Evolutionary conservation across 306 rosid species (phyloP).

Genomic region (Morella rubra): DNA sequence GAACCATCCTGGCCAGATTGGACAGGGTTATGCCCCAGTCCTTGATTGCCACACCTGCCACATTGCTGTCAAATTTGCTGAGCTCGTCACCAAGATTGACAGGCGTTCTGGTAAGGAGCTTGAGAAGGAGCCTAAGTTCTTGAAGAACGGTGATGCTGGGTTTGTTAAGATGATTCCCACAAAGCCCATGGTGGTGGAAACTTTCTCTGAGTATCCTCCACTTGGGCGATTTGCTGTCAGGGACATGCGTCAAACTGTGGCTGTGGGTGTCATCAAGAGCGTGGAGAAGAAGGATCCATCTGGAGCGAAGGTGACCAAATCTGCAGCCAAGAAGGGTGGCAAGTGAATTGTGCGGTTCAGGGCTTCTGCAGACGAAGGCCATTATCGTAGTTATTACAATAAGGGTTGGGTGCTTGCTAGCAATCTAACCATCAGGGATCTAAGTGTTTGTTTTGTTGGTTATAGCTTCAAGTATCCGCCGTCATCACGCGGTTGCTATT

Average conservation of each 20-base stretch:
- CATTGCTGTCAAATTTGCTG: slow-evolving; percentile 82
- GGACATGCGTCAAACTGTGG: slow-evolving; percentile 94
- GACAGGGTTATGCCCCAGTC: slow-evolving; percentile 87
- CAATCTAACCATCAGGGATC: not conserved
- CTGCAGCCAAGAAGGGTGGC: slow-evolving; percentile 55
- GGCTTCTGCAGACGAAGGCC: not conserved
- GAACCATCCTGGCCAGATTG: slow-evolving; percentile 96
- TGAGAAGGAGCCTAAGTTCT: slow-evolving; percentile 86
- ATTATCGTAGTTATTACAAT: not conserved
- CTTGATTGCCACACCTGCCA: slow-evolving; percentile 89
- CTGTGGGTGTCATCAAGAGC: slow-evolving; percentile 84
- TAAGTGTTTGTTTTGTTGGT: not conserved
- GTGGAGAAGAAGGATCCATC: slow-evolving; percentile 88
- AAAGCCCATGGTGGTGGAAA: slow-evolving; percentile 92
- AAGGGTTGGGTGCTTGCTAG: slow-evolving; percentile 30
- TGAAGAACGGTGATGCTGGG: slow-evolving; percentile 93
- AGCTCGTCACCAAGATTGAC: slow-evolving; percentile 81
- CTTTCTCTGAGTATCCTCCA: slow-evolving; percentile 79
- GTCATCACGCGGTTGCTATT: slow-evolving; percentile 31
- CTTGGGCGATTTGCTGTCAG: slow-evolving; percentile 91
- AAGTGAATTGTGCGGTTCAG: slow-evolving; percentile 55
- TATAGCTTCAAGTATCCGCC: slow-evolving; percentile 31
- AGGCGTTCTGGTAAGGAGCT: slow-evolving; percentile 88
- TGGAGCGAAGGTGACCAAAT: slow-evolving; percentile 74
- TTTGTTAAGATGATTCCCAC: slow-evolving; percentile 84